Base-by-base conservation (phyloP, 2,329 filamentous ascomycete species). In the Coniochaeta prunicola region DNA sequence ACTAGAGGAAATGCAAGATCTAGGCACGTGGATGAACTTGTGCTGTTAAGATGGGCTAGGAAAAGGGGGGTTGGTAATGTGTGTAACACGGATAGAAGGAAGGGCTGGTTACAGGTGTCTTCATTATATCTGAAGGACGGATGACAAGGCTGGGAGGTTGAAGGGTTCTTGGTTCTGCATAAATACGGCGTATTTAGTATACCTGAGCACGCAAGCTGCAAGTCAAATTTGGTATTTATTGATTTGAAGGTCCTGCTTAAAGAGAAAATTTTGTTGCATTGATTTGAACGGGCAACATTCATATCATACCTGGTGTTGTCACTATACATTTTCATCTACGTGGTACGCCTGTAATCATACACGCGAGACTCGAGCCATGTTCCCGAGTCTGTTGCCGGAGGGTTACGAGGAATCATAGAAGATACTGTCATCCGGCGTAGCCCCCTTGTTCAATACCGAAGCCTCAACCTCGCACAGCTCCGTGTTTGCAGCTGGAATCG, bases 371-470 rank as follows among this genome's bases (percentile, higher is more conserved):
- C n/a, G n/a, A n/a, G n/a, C n/a, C n/a, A n/a, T n/a, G n/a, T n/a
- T n/a, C n/a, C n/a, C n/a, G n/a, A n/a, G n/a, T n/a, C n/a, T n/a
- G n/a, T n/a, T n/a, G 31, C 13, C 31, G 31, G 31, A 42, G 13
- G 36, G 12, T 45, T 19, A 45, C 40, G n/a, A 21, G 19, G 19
- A 24, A 53, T 36, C 54, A 42, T 56, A 56, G 34, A 33, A 81
- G 1, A 72, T 70, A 50, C 74, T 74, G 64, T 84, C 81, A 33
- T 76, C 73, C 1, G 81, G 81, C 24, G 74, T 71, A 7, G 74
- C 74, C 0, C 82, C 82, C 64, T 70, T 77, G 59, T 76, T 72
- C 31, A 82, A 64, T 19, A 80, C 80, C 13, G 74, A 71, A 3
- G 71, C 64, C 4, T 66, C 61, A 6, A 68, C 70, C 24, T 69